Percentiles rank a stretch among this genome's conserved stretches.
These are phyloP conservation scores for Podaxis mareebaensis DNA, from an alignment of 768 basidiomycete genomes.

Conservation along the genomic window DNA sequence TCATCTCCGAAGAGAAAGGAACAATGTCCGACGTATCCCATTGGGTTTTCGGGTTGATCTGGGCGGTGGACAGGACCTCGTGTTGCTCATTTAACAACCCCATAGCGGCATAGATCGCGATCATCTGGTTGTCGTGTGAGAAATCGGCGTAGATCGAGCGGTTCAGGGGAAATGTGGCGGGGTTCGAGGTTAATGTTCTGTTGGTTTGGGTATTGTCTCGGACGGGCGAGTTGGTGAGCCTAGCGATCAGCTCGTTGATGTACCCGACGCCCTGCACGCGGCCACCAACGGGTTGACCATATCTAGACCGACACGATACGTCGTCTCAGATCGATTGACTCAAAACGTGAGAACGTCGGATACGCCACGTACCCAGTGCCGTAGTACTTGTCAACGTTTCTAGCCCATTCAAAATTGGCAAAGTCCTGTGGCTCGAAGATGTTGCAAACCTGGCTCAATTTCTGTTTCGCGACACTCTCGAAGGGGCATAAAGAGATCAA, in stretches of 20 bases:
- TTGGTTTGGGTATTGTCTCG: constrained; percentile 76
- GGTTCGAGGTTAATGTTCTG: constrained; percentile 61
- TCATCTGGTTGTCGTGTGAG: constrained; percentile 84
- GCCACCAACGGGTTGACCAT: constrained; percentile 64
- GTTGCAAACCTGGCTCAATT: constrained; percentile 65
- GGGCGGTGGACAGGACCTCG: constrained; percentile 33
- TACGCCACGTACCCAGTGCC: constrained; percentile 58
- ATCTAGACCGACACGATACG: constrained; percentile 34
- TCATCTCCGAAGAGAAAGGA: constrained; percentile 75
- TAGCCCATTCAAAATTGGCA: constrained; percentile 63
- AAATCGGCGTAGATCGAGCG: constrained; percentile 76
- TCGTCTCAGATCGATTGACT: neutral
- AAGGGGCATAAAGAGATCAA: constrained; percentile 81
- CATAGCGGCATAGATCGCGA: constrained; percentile 69
- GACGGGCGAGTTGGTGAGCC: constrained; percentile 66
- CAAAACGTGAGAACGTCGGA: neutral
- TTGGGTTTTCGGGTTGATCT: constrained; percentile 33
- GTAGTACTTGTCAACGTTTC: constrained; percentile 80
- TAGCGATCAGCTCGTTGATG: constrained; percentile 87
- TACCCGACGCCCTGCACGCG: constrained; percentile 85
- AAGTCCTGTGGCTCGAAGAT: constrained; percentile 72
- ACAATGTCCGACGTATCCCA: constrained; percentile 66
- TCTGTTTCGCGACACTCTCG: constrained; percentile 56
- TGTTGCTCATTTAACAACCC: constrained; percentile 48
- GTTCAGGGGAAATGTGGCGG: constrained; percentile 70